phyloP scores from a whole-genome alignment of 805 yeast genomes.

The Geotrichum ghanense region DNA sequence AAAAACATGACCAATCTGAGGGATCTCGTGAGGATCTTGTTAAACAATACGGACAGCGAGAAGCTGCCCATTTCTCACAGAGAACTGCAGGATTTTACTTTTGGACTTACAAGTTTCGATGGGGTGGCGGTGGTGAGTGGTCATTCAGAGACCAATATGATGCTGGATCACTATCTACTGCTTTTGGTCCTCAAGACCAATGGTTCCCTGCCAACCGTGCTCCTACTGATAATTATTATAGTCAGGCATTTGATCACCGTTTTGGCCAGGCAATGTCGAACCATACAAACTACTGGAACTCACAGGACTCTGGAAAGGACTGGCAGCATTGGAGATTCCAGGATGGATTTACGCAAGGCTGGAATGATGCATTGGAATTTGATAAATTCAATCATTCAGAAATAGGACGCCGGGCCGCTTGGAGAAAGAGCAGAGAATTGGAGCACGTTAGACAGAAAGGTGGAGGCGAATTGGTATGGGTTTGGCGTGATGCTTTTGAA shows the following conservation, averaged over 20 bases:
- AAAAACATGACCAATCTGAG: slow-evolving; percentile 29
- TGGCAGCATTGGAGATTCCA: slow-evolving; percentile 75
- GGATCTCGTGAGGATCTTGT: slow-evolving; percentile 45
- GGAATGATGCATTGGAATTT: slow-evolving; percentile 64
- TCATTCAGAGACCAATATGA: slow-evolving; percentile 72
- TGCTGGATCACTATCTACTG: slow-evolving; percentile 40
- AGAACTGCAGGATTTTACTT: slow-evolving; percentile 71
- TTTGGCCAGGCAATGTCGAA: slow-evolving; percentile 28
- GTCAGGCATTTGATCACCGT: slow-evolving; percentile 27
- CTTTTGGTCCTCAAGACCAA: background rate
- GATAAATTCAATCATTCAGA: slow-evolving; percentile 56
- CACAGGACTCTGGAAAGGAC: slow-evolving; percentile 40
- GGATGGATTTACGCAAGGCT: slow-evolving; percentile 68
- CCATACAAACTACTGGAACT: slow-evolving; percentile 63
- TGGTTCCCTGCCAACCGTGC: slow-evolving; percentile 14
- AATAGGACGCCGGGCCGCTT: slow-evolving; percentile 62
- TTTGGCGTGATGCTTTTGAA: slow-evolving; percentile 79
- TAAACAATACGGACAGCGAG: slow-evolving; percentile 47
- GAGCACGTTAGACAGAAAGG: slow-evolving; percentile 55
- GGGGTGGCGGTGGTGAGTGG: slow-evolving; percentile 96
- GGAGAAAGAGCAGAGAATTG: slow-evolving; percentile 49
- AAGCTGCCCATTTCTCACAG: slow-evolving; percentile 35
- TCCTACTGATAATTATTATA: slow-evolving; percentile 13
- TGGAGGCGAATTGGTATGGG: slow-evolving; percentile 56
- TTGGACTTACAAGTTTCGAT: slow-evolving; percentile 82